Evolutionary conservation across 1,284 basidiomycete genomes (phyloP), one percentile per base, ranked within the genome.

Genomic region (Puccinia horiana): DNA sequence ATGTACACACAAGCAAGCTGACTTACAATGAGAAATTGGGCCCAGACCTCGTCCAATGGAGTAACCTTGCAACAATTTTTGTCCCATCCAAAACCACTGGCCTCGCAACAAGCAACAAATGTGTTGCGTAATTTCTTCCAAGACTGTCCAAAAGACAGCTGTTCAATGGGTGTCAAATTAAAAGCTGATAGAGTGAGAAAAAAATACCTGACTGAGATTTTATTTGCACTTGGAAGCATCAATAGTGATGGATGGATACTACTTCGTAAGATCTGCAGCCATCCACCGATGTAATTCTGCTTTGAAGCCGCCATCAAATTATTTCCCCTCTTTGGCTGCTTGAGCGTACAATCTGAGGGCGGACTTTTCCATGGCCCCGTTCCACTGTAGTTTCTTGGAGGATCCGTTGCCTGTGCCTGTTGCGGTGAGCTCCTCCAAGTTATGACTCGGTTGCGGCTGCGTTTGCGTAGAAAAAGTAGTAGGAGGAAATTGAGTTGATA

Each of bases 31-130:
- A 67, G 20, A 26, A 67, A 67, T 9, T 23, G 18, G 12, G 18
- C 32, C 35, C 63, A 67, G 3, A 67, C 32, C 18, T 67, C 26
- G 23, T 67, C 40, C 4, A n/a, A 58, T 18, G 56, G 4, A 8
- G 40, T 67, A 12, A 67, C 32, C 63, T 67, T 23, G 35, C 20
- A 67, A n/a, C 63, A 18, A 40, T 40, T 23, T 9, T 67, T 23
- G 23, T 67, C 63, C 63, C 63, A 67, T 67, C 63, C 63, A 67
- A 67, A 67, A 16, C 63, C 40, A 29, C 32, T 67, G 37, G 63
- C 16, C 11, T 67, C 8, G 16, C 23, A 23, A 67, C 32, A 67
- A 12, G 63, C 23, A 4, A 40, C 4, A 67, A 67, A 67, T 5
- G 35, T 23, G 11, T 67, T 35, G 40, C 40, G 40, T 40, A 32